Percentiles rank a stretch among this genome's conserved stretches.
These are phyloP conservation scores for Fraxinus greggii DNA, from an alignment of 305 asterid genomes.

Conservation along the genomic window DNA sequence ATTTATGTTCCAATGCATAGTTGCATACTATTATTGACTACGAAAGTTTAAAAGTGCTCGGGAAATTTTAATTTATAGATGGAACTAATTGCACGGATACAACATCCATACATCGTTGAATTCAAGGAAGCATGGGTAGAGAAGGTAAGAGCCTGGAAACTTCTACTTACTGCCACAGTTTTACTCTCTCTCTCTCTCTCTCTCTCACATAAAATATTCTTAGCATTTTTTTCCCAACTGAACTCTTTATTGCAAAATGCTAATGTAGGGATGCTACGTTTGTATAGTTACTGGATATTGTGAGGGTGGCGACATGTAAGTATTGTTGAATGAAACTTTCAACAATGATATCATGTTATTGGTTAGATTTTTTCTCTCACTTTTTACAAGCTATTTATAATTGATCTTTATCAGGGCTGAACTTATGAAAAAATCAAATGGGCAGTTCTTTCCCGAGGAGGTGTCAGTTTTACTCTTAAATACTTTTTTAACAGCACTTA, in stretches of 20 bases:
- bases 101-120: conserved; percentile 88
- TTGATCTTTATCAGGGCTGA: conserved; percentile 70
- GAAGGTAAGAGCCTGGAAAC: conserved; percentile 55
- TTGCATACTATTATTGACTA: conserved; percentile 7
- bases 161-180: not conserved
- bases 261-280: conserved; percentile 88
- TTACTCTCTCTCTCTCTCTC: not conserved
- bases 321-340: conserved; percentile 11
- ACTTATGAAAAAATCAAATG: conserved; percentile 84
- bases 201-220: not conserved
- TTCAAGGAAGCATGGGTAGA: conserved; percentile 99
- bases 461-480: conserved; percentile 35
- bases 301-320: conserved; percentile 99
- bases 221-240: not conserved
- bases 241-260: conserved; percentile 26
- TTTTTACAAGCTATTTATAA: conserved; percentile 11
- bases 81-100: conserved; percentile 88
- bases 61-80: conserved; percentile 53
- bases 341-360: not conserved
- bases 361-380: not conserved
- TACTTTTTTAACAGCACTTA: not conserved
- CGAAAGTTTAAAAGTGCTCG: conserved; percentile 6
- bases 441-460: conserved; percentile 95
- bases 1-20: not conserved
- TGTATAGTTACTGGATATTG: conserved; percentile 98